Percentiles rank a stretch among this genome's conserved stretches.
Conservation (phyloP, 2,329 filamentous ascomycete genomes). For the Fusarium sp. region DNA sequence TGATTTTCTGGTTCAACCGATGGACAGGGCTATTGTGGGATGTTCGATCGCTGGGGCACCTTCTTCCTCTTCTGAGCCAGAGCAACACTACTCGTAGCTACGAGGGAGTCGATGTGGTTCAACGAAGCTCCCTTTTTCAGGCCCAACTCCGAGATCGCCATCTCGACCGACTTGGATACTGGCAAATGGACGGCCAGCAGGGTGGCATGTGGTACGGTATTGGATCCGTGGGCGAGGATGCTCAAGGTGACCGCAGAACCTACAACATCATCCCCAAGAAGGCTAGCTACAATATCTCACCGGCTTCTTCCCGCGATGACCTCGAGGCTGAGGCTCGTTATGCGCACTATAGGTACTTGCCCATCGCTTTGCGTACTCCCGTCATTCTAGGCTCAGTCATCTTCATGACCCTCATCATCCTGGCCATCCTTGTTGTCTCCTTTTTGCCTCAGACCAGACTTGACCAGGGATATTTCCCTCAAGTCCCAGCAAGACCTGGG, state of each 20-base stretch:
- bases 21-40: constrained; percentile 89
- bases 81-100: constrained; percentile 85
- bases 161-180: constrained; percentile 85
- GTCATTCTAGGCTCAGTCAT: constrained; percentile 75
- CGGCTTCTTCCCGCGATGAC: constrained; percentile 50
- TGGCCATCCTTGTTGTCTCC: constrained; percentile 81
- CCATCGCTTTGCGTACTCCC: constrained; percentile 79
- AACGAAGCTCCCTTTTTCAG: constrained; percentile 64
- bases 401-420: constrained; percentile 70
- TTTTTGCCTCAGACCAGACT: constrained; percentile 79
- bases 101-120: constrained; percentile 71
- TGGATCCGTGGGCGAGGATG: constrained; percentile 63
- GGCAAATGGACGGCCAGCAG: constrained; percentile 75
- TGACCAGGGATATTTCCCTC: constrained; percentile 77
- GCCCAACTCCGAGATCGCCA: constrained; percentile 67
- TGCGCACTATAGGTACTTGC: constrained; percentile 72
- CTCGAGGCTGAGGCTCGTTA: constrained; percentile 47
- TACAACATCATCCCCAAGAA: constrained; percentile 48
- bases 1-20: constrained; percentile 73
- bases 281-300: constrained; percentile 51
- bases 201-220: constrained; percentile 84
- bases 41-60: constrained; percentile 82
- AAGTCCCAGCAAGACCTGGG: constrained; percentile 71
- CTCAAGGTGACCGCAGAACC: constrained; percentile 41
- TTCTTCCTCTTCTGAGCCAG: constrained; percentile 81